These are phyloP conservation scores for Cyathus striatus DNA, from an alignment of 768 basidiomycete species.

Conservation along the genomic window DNA sequence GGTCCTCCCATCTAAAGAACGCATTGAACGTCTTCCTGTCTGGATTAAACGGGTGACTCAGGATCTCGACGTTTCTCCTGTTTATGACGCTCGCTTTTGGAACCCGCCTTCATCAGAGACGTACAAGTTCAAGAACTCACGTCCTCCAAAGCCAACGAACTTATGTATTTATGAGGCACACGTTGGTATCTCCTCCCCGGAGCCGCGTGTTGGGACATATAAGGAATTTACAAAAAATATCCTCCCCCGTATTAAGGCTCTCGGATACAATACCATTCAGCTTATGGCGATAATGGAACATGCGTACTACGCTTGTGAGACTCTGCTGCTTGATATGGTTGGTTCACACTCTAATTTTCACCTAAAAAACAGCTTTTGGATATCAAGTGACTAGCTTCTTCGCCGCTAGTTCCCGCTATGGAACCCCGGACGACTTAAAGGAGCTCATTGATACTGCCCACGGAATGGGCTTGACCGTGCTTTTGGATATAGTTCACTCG, in stretches of 20 bases:
- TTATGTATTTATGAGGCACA: slow-evolving; percentile 95
- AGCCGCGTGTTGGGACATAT: slow-evolving; percentile 87
- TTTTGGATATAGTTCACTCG: slow-evolving; percentile 96
- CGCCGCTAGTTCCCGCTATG: slow-evolving; percentile 93
- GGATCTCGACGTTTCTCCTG: slow-evolving; percentile 81
- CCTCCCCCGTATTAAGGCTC: slow-evolving; percentile 80
- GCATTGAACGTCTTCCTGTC: slow-evolving; percentile 88
- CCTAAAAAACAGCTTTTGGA: slow-evolving; percentile 72
- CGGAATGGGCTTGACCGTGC: slow-evolving; percentile 85
- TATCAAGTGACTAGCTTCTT: slow-evolving; percentile 99
- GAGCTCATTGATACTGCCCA: slow-evolving; percentile 95
- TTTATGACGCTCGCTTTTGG: slow-evolving; percentile 99
- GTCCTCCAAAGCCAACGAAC: slow-evolving; percentile 61
- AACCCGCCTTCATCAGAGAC: slow-evolving; percentile 72
- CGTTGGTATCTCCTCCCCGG: slow-evolving; percentile 91
- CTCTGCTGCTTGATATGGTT: slow-evolving; percentile 2
- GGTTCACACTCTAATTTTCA: slow-evolving; percentile 6
- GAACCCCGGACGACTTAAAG: slow-evolving; percentile 92
- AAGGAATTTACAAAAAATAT: slow-evolving; percentile 88
- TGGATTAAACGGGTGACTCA: slow-evolving; percentile 98
- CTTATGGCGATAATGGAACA: slow-evolving; percentile 99
- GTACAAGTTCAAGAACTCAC: slow-evolving; percentile 80
- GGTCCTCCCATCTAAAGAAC: slow-evolving; percentile 69
- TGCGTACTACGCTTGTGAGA: slow-evolving; percentile 92
- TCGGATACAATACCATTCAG: slow-evolving; percentile 97